phyloP scores from a whole-genome alignment of 2,329 filamentous ascomycete genomes.

The Emergomyces pasteurianus region DNA sequence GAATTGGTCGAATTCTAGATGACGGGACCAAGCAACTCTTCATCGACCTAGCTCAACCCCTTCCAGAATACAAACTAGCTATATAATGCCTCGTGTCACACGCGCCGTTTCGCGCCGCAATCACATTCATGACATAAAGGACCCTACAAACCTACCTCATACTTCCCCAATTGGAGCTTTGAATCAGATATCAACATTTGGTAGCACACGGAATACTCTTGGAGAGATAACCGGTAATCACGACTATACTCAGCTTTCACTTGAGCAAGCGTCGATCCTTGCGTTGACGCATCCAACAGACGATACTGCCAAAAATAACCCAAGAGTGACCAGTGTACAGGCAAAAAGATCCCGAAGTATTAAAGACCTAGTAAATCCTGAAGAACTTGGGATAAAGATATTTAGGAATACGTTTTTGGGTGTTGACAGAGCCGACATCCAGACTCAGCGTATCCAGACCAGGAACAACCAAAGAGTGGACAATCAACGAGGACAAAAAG shows the following conservation, averaged over 20 bases:
- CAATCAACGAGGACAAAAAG: not conserved
- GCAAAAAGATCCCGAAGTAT: not conserved
- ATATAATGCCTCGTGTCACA: conserved; percentile 11
- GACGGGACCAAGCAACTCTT: not conserved
- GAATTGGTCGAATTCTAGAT: not conserved
- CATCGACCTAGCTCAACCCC: not conserved
- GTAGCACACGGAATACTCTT: not conserved
- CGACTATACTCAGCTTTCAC: not conserved
- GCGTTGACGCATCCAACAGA: not conserved
- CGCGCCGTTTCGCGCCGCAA: conserved; percentile 12
- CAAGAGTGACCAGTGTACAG: not conserved
- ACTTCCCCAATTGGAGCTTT: not conserved
- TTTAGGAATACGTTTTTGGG: not conserved
- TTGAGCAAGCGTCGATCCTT: not conserved
- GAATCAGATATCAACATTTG: not conserved
- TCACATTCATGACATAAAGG: not conserved
- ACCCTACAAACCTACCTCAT: not conserved
- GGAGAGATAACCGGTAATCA: not conserved
- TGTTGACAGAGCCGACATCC: not conserved
- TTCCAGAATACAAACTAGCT: not conserved
- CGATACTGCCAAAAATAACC: not conserved
- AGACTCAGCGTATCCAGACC: not conserved
- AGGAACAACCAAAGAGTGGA: not conserved
- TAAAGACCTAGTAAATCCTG: not conserved
- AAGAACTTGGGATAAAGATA: not conserved